Base-by-base conservation (phyloP, 2,329 filamentous ascomycete species). In the Septoria linicola region DNA sequence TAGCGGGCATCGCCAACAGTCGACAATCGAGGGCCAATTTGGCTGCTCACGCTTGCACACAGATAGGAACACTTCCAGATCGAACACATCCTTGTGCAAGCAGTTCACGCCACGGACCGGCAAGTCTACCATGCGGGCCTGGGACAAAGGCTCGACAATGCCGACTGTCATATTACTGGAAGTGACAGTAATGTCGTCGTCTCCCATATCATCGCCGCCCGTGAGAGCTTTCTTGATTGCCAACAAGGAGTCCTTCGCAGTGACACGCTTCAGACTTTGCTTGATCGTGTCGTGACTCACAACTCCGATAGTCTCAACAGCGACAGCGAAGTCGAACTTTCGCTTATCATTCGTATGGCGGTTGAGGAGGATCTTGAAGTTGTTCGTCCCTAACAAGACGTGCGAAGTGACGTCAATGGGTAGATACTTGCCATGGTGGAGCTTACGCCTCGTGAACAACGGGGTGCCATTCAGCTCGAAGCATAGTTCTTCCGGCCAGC, bases 1-100 rank as follows among this genome's bases (percentile, higher is more conserved):
- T 23, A 95, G 82, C 0, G 93, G 93, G 62, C 93, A 99, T 57
- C 80, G 85, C 90, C 91, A 96, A 45, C 81, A 80, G 63, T 93
- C 88, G 0, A 80, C 74, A 48, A 79, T 71, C 6, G 57, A 61
- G 4, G 65, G 57, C 40, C 47, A 55, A 16, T 48, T 35, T 55
- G 68, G 34, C 59, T 74, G 66, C 42, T 64, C 60, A 59, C 73
- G 77, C 23, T 59, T 61, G 13, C 88, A 82, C 4, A 85, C 88
- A 11, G 76, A 69, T 7, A 99, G 78, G 74, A 89, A 97, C 1
- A 81, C 91, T 16, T 87, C 80, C 6, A 96, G 81, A 66, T 97
- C 92, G 66, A 97, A 96, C 66, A 90, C 96, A 65, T 96, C 89
- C 30, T 85, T 74, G 66, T 99, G 92, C 19, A 74, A 73, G 67